Percentiles rank a stretch among this genome's conserved stretches.
Evolutionary conservation across 306 rosid species (phyloP).

Genomic region (Boehmeria nivea): DNA sequence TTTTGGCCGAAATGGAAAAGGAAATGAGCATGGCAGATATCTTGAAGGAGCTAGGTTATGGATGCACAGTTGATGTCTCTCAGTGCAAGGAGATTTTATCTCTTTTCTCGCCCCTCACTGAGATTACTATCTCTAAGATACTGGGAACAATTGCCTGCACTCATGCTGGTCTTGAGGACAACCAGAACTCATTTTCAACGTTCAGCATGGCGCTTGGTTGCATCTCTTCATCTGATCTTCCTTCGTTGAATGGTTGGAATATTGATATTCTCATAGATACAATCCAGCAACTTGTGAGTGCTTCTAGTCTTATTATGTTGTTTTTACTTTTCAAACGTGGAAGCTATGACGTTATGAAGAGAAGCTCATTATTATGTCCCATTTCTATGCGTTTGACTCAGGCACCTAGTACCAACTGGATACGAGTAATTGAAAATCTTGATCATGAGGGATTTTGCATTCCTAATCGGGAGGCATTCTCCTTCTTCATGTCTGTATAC

Average conservation of each 20-base stretch:
- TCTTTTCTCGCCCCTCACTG: constrained; percentile 82
- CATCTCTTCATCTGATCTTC: constrained; percentile 57
- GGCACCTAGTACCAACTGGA: constrained; percentile 88
- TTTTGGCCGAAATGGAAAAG: constrained; percentile 92
- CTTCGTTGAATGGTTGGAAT: constrained; percentile 77
- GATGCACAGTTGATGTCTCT: constrained; percentile 72
- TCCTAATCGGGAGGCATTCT: constrained; percentile 88
- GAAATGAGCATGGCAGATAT: constrained; percentile 97
- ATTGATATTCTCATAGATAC: constrained; percentile 85
- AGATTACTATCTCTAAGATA: constrained; percentile 61
- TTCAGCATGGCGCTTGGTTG: constrained; percentile 67
- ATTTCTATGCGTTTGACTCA: constrained; percentile 34
- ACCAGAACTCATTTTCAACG: constrained; percentile 55
- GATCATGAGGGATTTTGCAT: constrained; percentile 95
- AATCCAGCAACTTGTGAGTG: constrained; percentile 69
- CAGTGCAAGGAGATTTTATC: constrained; percentile 91
- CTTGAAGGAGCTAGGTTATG: constrained; percentile 96
- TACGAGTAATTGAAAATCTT: constrained; percentile 67
- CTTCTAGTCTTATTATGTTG: constrained; percentile 7
- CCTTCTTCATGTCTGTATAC: constrained; percentile 74
- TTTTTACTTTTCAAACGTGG: constrained; percentile 12
- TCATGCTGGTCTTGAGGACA: constrained; percentile 81
- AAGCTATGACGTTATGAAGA: constrained; percentile 1
- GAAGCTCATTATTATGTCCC: not conserved
- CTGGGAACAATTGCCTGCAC: constrained; percentile 79